Evolutionary conservation across 23 red algal species (phyloP).

Genomic region (Chondrus crispus): DNA sequence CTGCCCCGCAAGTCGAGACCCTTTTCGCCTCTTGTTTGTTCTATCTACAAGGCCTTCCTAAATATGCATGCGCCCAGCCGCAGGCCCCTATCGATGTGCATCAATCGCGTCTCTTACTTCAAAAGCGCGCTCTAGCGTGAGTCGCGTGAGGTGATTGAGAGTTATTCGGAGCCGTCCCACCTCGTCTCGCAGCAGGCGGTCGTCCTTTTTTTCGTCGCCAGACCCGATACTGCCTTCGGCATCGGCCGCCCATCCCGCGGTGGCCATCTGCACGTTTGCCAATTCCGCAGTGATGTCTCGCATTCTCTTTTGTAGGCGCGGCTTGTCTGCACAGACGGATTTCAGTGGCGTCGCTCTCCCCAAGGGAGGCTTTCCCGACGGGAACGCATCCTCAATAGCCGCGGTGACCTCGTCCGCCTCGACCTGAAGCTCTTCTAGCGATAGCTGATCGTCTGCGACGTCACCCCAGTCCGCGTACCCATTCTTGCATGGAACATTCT

Average conservation of each 20-base stretch:
- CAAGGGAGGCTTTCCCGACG: background rate
- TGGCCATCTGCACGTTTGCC: background rate
- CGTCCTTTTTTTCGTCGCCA: background rate
- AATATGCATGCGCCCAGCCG: background rate
- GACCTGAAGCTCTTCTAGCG: background rate
- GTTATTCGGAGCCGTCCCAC: constrained; percentile 25
- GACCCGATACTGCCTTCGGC: constrained; percentile 3
- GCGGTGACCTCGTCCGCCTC: background rate
- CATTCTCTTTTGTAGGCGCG: background rate
- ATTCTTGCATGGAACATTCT: too few relatives aligned
- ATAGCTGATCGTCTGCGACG: background rate
- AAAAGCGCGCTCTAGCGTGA: constrained; percentile 10
- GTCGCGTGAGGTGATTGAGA: background rate
- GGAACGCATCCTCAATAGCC: background rate
- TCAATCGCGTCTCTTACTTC: background rate
- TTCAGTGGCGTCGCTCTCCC: background rate
- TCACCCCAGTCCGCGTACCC: background rate
- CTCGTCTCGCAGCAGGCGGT: background rate
- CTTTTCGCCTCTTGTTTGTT: background rate
- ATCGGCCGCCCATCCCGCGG: constrained; percentile 11
- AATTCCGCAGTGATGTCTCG: background rate
- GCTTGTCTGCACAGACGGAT: background rate
- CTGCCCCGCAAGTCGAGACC: background rate
- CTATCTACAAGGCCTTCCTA: background rate
- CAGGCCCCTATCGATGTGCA: background rate